Evolutionary conservation across 2,329 filamentous ascomycete species (phyloP), one percentile per base, ranked within the genome.

Genomic region (Talaromyces sp.): DNA sequence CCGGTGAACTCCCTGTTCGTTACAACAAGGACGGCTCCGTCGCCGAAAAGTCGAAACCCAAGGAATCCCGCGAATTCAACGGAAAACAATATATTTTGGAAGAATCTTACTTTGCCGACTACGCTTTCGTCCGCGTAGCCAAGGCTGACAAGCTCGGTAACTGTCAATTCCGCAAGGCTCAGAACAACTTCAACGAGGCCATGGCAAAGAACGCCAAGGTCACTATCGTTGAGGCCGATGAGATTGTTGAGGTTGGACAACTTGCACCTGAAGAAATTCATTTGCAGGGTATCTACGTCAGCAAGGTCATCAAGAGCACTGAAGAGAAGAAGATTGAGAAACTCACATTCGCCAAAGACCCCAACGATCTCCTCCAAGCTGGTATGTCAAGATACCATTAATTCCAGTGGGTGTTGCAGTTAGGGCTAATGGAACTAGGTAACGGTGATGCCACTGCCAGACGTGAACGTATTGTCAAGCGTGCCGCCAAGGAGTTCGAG

Each of bases 161-260:
- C 79, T 92, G 90, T 75, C 85, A 91, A 62, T 95, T 96, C 82
- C 84, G 90, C 74, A 90, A 80, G 72, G 88, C 90, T 0, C 91
- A 90, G 63, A 90, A 90, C 76, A 88, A 89, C 9, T 93, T 91
- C 71, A 90, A 88, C 14, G 85, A 87, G 35, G 84, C 91, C 68
- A 92, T 92, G 90, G 91, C 89, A 68, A 93, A 93, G 80, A 91
- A 91, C 0, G 92, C 91, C 3, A 88, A 86, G 67, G 74, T 91
- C 58, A 90, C 91, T 50, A 92, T 96, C 60, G 91, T 96, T 58
- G 92, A 96, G 76, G 92, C 92, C 3, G 92, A 96, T 73, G 84
- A 94, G 70, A 92, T 96, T 66, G 92, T 96, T 66, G 87, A 90
- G 24, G 79, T 87, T 3, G 92, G 92, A 52, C 85, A 87, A 33